Conservation (phyloP, 768 basidiomycete genomes). For the Obba rivulosa region DNA sequence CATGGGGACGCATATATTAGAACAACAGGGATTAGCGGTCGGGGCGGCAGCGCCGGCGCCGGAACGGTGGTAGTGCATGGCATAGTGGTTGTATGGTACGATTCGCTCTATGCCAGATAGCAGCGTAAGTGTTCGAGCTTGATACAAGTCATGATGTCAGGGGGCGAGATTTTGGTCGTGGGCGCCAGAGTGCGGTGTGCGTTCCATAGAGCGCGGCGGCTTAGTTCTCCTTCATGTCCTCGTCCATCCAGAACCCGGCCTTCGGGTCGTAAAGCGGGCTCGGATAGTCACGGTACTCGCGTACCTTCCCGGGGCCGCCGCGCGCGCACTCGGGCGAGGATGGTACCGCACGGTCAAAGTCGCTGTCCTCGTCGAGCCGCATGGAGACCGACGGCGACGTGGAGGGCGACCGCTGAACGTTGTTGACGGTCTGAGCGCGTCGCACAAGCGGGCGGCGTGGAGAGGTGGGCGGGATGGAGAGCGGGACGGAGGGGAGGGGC, state of each 20-base stretch:
- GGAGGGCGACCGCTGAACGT: conserved; percentile 6
- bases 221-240: conserved; percentile 4
- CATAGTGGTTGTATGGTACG: too few relatives aligned
- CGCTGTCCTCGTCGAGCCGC: conserved; percentile 8
- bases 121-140: too few relatives aligned
- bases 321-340: conserved; percentile 7
- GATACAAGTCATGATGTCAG: too few relatives aligned
- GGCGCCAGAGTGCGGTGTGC: too few relatives aligned
- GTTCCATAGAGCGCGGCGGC: not conserved
- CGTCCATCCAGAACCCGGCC: not conserved
- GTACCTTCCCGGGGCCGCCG: not conserved
- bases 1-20: too few relatives aligned
- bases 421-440: conserved; percentile 16
- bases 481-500: conserved; percentile 13
- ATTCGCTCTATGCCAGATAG: too few relatives aligned
- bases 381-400: conserved; percentile 3
- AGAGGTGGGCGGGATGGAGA: conserved; percentile 2
- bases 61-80: too few relatives aligned
- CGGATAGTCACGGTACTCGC: conserved; percentile 17
- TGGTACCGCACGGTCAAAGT: conserved; percentile 3
- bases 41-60: too few relatives aligned
- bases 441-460: conserved; percentile 13
- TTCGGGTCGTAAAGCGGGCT: conserved; percentile 13
- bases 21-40: too few relatives aligned
- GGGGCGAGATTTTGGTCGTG: too few relatives aligned